Conservation (phyloP, 495 filamentous ascomycete genomes). For the Cairneyella variabilis region DNA sequence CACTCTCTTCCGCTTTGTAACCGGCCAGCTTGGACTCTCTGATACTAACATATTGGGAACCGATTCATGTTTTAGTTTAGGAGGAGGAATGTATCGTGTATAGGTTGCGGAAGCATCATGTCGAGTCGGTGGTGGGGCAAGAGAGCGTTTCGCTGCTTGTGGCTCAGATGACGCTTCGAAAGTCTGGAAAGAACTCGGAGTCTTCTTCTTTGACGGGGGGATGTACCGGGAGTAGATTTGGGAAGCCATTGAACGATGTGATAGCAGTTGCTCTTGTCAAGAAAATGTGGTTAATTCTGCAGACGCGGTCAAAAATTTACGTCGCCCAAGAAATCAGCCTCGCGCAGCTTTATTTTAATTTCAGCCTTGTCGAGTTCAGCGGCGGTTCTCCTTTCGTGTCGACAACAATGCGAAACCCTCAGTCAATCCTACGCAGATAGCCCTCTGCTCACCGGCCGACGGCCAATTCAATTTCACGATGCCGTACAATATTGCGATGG, state of each 20-base stretch:
- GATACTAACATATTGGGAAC: too few relatives aligned
- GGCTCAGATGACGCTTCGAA: conserved; percentile 3
- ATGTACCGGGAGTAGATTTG: conserved; percentile 48
- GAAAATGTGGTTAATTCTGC: not conserved
- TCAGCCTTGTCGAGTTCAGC: too few relatives aligned
- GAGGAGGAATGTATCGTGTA: conserved; percentile 38
- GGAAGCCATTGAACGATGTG: conserved; percentile 31
- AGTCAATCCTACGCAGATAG: too few relatives aligned
- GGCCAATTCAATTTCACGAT: too few relatives aligned
- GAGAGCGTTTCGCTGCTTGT: not conserved
- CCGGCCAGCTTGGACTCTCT: too few relatives aligned
- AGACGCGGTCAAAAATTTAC: conserved; percentile 24
- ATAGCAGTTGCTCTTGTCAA: conserved; percentile 6
- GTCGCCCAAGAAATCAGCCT: conserved; percentile 7
- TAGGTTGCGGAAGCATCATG: conserved; percentile 32
- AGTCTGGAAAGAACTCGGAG: not conserved
- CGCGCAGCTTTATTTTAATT: too few relatives aligned
- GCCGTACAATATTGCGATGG: conserved; percentile 75
- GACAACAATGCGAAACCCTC: too few relatives aligned
- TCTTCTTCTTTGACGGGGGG: conserved; percentile 33
- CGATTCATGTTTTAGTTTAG: conserved; percentile 30
- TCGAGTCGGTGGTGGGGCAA: conserved; percentile 3
- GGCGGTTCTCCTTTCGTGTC: too few relatives aligned
- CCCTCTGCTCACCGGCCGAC: too few relatives aligned
- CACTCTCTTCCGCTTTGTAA: not conserved